These are phyloP conservation scores for Phylloporus sp. DNA, from an alignment of 768 basidiomycete genomes.

Conservation along the genomic window DNA sequence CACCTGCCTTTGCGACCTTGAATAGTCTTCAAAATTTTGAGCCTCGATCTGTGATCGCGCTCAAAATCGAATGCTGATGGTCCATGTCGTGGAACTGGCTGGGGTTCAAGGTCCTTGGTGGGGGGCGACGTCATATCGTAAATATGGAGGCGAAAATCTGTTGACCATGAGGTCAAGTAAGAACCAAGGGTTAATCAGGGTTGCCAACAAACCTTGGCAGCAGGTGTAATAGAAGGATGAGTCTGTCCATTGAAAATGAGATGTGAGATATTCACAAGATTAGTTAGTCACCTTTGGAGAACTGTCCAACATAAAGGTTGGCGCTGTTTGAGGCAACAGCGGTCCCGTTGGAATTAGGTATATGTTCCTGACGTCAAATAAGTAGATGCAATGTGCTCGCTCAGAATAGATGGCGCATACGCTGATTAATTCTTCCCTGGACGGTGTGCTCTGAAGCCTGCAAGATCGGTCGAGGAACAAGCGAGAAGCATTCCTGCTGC, in stretches of 20 bases:
- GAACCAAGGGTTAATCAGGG: not conserved
- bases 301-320: constrained; percentile 85
- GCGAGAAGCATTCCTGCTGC: constrained; percentile 47
- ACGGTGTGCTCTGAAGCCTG: constrained; percentile 29
- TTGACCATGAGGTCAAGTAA: constrained; percentile 1
- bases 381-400: not conserved
- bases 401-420: constrained; percentile 37
- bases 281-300: constrained; percentile 54
- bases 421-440: constrained; percentile 51
- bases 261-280: not conserved
- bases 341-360: constrained; percentile 79
- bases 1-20: constrained; percentile 75
- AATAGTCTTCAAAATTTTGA: constrained; percentile 59
- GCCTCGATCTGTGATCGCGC: constrained; percentile 45
- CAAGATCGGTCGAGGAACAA: constrained; percentile 42
- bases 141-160: constrained; percentile 86
- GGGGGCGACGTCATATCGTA: constrained; percentile 69
- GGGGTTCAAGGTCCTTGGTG: constrained; percentile 16
- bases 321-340: constrained; percentile 68
- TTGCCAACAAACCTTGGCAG: constrained; percentile 56
- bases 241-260: constrained; percentile 41
- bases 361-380: constrained; percentile 45
- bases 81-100: constrained; percentile 14
- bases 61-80: constrained; percentile 23
- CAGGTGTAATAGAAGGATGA: constrained; percentile 94